Evolutionary conservation across 2,329 filamentous ascomycete genomes (phyloP), one percentile per base, ranked within the genome.

Genomic region (Saccharata proteae): DNA sequence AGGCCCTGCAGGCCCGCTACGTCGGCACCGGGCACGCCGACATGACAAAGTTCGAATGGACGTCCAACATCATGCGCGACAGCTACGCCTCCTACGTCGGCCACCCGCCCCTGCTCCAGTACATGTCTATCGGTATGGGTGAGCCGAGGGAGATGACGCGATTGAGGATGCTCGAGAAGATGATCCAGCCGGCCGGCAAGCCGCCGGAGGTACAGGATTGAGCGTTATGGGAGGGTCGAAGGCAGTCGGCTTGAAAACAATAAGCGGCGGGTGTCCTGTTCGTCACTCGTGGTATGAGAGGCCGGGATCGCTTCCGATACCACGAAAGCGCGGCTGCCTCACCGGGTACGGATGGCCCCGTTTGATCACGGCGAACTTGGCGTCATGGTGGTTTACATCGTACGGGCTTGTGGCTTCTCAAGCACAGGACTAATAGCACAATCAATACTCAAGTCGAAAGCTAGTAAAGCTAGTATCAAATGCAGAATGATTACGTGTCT

Each of bases 31-130:
- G 90, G 15, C 86, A 94, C 58, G 83, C 88, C 25, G 90, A 98
- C 62, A 96, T 88, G 10, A 93, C 85, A 16, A 92, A 84, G 57
- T 90, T 90, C 76, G 90, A 98, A 62, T 98, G 86, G 85, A 80
- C 80, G 30, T 86, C 81, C 38, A 98, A 96, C 63, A 88, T 96
- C 52, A 74, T 85, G 52, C 85, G 90, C 54, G 90, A 98, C 64
- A 92, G 80, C 14, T 86, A 88, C 53, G 74, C 85, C 13, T 85
- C 77, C 40, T 86, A 93, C 47, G 71, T 90, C 41, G 90, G 90
- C 13, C 90, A 98, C 54, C 81, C 85, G 11, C 80, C 85, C 6
- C 67, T 94, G 38, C 67, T 96, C 11, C 75, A 81, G 22, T 94
- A 93, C 57, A 85, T 94, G 66, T 71, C 81, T 12, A 75, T 96